A percentile compares a stretch with the other conserved stretches of the same genome.
These are phyloP conservation scores for Amauroascus verrucosus DNA, from an alignment of 2,329 filamentous ascomycete genomes.

Conservation along the genomic window DNA sequence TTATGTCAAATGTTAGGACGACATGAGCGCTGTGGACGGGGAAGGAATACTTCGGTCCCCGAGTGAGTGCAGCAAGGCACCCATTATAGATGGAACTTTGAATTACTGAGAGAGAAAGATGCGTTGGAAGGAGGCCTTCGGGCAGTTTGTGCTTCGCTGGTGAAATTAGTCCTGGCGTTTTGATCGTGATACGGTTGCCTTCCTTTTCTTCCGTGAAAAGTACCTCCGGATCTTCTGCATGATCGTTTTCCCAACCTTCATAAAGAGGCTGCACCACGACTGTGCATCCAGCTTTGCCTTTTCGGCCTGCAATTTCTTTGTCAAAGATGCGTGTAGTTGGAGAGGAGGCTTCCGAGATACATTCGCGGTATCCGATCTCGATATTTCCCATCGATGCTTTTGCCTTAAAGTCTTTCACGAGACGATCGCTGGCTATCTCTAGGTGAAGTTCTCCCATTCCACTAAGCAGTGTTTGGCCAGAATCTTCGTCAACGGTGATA, in stretches of 20 bases:
- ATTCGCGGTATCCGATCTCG: conserved; percentile 91
- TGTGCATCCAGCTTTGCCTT: conserved; percentile 65
- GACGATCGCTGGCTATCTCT: conserved; percentile 79
- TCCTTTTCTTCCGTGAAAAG: conserved; percentile 45
- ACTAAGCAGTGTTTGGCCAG: conserved; percentile 82
- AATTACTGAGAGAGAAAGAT: conserved; percentile 42
- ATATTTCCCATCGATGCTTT: conserved; percentile 80
- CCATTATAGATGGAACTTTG: conserved; percentile 60
- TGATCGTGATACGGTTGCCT: conserved; percentile 58
- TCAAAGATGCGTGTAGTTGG: conserved; percentile 59
- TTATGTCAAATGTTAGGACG: conserved; percentile 56
- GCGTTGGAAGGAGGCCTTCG: conserved; percentile 32
- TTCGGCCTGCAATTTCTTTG: conserved; percentile 66
- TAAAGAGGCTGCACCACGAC: conserved; percentile 51
- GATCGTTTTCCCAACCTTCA: not conserved
- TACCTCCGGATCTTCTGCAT: conserved; percentile 21
- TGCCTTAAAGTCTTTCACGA: conserved; percentile 80
- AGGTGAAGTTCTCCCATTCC: conserved; percentile 96
- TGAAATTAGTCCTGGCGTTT: conserved; percentile 40
- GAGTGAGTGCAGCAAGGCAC: conserved; percentile 68
- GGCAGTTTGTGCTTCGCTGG: conserved; percentile 13
- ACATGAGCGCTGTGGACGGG: conserved; percentile 69
- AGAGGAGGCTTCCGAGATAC: conserved; percentile 49
- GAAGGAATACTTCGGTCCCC: conserved; percentile 70
- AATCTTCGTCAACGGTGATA: conserved; percentile 75